Base-by-base conservation (phyloP, 2,329 filamentous ascomycete genomes). In the Decorospora gaudefroyi region DNA sequence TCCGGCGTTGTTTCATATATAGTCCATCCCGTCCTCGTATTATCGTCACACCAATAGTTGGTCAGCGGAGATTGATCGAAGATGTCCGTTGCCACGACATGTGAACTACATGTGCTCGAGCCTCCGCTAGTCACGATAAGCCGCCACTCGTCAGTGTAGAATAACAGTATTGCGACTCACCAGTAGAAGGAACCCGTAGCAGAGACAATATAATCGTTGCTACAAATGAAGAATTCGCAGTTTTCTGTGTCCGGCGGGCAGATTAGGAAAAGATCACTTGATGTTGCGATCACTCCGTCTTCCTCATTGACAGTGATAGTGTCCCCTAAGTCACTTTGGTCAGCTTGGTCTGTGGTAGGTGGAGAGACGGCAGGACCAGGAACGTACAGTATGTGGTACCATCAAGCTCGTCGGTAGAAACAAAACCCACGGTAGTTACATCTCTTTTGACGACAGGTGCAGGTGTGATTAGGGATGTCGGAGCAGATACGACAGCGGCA, bases 1-100 rank as follows among this genome's bases (percentile, higher is more conserved):
- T 42, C 28, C 3, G 50, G 46, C n/a, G 47, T 53, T 3, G 36
- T 44, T 31, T 29, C 36, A 5, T 42, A 51, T 11, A 53, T 47
- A 7, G 30, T 17, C n/a, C 42, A 41, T 26, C 50, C 50, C 4
- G 18, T 23, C 16, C 32, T 26, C 6, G 50, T 48, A 10, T 26
- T 31, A n/a, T n/a, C 29, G 33, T 53, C 50, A 16, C 50, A 53
- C 50, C 50, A 53, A 16, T 47, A 51, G 34, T 48, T 51, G 2
- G 50, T 53, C 43, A 51, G 13, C 12, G 50, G 50, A 16, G 11
- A 13, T 12, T 38, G 16, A 23, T 53, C 50, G 4, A 31, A 41
- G 16, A 53, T 42, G n/a, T 51, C 47, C 3, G 47, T 48, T 12
- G 35, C 40, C 7, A 46, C 27, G 11, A 44, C 32, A 35, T 45